Conservation (phyloP, 768 basidiomycete genomes). For the Russula virescens region DNA sequence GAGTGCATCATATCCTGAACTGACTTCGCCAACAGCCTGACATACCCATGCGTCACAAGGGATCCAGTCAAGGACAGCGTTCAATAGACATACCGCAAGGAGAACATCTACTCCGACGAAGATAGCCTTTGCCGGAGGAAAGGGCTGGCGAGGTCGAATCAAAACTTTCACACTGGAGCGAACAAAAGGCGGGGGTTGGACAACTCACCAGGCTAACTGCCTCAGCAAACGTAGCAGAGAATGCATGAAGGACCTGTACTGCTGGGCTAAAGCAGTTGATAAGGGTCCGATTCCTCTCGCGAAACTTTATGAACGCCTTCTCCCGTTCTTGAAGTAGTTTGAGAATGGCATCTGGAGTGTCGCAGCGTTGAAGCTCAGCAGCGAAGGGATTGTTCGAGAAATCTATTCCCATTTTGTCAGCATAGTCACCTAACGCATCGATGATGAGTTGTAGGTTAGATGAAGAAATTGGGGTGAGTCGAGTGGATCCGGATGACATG, state of each 20-base stretch:
- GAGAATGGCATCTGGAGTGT: background rate
- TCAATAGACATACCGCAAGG: background rate
- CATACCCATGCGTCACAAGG: background rate
- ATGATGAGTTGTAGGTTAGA: background rate
- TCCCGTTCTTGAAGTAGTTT: background rate
- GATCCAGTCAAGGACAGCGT: background rate
- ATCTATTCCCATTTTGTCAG: background rate
- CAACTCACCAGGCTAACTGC: background rate
- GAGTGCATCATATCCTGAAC: background rate
- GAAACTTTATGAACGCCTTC: background rate
- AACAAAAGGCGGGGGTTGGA: background rate
- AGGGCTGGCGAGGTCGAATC: background rate
- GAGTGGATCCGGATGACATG: no score
- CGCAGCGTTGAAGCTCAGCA: background rate
- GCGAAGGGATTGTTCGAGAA: background rate
- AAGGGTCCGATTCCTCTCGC: background rate
- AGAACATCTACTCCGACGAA: background rate
- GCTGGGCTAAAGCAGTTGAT: background rate
- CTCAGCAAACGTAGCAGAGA: background rate
- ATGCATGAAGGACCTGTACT: background rate
- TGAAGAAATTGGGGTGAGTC: background rate
- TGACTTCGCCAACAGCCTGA: slow-evolving; percentile 1
- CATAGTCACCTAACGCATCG: background rate
- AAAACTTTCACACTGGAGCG: background rate
- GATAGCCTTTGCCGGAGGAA: background rate